These are phyloP conservation scores for Eimeria sp. DNA, from an alignment of 169 alveolate genomes.

Conservation along the genomic window DNA sequence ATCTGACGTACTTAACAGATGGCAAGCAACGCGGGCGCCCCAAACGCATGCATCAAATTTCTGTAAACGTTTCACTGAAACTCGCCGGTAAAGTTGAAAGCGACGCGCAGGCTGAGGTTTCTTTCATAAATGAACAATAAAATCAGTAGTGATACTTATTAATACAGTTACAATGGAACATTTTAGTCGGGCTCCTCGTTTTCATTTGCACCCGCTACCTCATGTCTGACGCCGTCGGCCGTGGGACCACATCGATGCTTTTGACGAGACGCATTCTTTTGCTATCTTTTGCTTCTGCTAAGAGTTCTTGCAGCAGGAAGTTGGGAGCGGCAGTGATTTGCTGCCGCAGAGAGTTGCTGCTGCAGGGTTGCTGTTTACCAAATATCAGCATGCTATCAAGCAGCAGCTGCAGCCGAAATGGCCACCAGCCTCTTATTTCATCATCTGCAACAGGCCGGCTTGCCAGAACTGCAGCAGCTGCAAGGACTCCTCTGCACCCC, in stretches of 20 bases:
- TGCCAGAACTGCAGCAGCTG: conserved; percentile 17
- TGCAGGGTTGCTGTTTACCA: not conserved
- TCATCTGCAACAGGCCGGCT: conserved; percentile 18
- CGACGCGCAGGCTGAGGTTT: not conserved
- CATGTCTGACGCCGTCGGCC: conserved; percentile 31
- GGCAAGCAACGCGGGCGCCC: not conserved
- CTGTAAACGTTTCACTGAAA: not conserved
- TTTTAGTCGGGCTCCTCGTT: not conserved
- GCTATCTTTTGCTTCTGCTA: no score
- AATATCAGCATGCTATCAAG: conserved; percentile 7
- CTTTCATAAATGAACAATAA: not conserved
- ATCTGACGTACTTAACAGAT: not conserved
- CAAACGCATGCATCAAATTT: not conserved
- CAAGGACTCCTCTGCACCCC: not conserved
- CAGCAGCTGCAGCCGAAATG: conserved; percentile 30
- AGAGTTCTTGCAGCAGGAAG: no score
- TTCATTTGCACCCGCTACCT: not conserved
- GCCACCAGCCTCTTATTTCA: conserved; percentile 40
- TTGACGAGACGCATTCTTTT: not conserved
- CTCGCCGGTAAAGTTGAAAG: not conserved
- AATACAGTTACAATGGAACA: not conserved
- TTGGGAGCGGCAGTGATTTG: no score
- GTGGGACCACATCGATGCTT: conserved; percentile 27
- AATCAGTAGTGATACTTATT: not conserved
- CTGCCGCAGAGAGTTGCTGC: no score